A percentile compares a stretch with the other conserved stretches of the same genome.
Conservation (phyloP, 2,329 filamentous ascomycete species). For the Cercospora canescens region DNA sequence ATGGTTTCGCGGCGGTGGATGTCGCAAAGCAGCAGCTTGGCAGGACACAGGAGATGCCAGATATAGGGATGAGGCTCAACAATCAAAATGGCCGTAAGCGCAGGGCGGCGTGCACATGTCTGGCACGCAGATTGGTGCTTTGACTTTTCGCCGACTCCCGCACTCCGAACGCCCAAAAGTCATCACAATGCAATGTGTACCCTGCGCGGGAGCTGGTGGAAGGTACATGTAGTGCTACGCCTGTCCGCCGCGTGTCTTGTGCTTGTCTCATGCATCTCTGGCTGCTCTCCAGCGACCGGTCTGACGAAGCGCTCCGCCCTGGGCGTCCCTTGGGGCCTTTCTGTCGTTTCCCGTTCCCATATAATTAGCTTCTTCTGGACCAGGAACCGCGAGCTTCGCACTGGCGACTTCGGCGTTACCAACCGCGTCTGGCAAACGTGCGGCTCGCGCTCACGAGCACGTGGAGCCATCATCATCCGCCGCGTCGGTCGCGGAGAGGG, state of each 20-base stretch:
- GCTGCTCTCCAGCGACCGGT: not conserved
- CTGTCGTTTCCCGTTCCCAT: not conserved
- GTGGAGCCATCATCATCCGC: not conserved
- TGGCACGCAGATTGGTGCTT: not conserved
- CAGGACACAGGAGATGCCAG: not conserved
- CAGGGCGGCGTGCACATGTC: not conserved
- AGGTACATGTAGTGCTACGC: not conserved
- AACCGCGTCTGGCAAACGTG: not conserved
- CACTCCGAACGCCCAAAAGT: not conserved
- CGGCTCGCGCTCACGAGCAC: not conserved
- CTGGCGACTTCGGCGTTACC: not conserved
- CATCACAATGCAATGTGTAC: too few relatives aligned
- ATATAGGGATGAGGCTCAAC: conserved; percentile 1
- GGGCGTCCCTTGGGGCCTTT: not conserved
- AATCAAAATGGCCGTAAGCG: not conserved
- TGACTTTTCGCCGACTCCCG: not conserved
- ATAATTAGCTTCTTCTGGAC: not conserved
- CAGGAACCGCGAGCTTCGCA: not conserved
- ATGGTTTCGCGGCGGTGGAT: not conserved
- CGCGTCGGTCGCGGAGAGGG: not conserved
- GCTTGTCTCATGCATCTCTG: not conserved
- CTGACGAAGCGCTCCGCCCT: not conserved
- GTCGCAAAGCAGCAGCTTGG: not conserved
- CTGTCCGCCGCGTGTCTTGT: not conserved
- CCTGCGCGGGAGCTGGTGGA: not conserved